phyloP scores from a whole-genome alignment of 805 yeast species.

The Zygosaccharomyces kombuchaensis region DNA sequence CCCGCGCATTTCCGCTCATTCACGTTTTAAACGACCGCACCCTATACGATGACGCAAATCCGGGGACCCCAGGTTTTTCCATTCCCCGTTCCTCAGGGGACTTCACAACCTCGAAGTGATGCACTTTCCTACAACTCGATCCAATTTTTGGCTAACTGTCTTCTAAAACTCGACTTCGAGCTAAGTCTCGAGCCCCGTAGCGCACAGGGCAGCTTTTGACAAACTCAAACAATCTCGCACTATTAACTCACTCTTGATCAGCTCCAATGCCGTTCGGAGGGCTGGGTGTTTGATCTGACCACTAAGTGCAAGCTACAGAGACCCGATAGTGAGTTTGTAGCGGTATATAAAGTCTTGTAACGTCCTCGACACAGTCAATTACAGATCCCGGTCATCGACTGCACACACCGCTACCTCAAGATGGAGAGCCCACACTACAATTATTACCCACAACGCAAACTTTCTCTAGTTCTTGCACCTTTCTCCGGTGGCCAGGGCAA shows the following conservation, averaged over 20 bases:
- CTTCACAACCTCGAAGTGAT: too few relatives aligned
- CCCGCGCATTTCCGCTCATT: too few relatives aligned
- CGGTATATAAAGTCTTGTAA: conserved; percentile 1
- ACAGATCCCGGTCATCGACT: neutral
- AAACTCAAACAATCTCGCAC: too few relatives aligned
- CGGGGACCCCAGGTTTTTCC: too few relatives aligned
- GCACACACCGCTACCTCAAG: neutral
- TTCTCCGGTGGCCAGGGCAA: conserved; percentile 95
- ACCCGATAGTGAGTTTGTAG: neutral
- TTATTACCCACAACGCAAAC: conserved; percentile 42
- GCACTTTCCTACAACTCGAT: too few relatives aligned
- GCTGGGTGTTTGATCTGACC: neutral
- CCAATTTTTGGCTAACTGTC: too few relatives aligned
- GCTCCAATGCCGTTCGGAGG: conserved; percentile 4
- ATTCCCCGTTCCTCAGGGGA: too few relatives aligned
- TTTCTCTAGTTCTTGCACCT: conserved; percentile 81
- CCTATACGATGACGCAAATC: neutral
- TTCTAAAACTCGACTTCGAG: too few relatives aligned
- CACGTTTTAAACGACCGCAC: too few relatives aligned
- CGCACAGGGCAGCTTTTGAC: too few relatives aligned
- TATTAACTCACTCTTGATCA: neutral
- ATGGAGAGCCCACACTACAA: conserved; percentile 40
- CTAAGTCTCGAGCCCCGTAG: too few relatives aligned
- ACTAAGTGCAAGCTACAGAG: conserved; percentile 18
- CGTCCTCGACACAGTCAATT: neutral